Evolutionary conservation across 352 stramenopile species (phyloP).

Genomic region (Phytophthora rubi): DNA sequence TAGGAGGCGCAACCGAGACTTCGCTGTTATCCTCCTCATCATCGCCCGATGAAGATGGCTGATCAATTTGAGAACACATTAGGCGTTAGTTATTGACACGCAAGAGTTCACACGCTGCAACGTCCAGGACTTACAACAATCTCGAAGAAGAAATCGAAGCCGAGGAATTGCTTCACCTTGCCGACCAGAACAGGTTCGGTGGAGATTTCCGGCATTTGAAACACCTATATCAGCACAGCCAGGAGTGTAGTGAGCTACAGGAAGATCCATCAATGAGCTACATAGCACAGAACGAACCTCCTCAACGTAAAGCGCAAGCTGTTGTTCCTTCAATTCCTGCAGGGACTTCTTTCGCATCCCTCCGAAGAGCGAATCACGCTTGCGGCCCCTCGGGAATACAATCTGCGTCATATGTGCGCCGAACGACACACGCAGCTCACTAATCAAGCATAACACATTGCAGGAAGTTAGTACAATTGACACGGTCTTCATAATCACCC

Average conservation of each 20-base stretch:
- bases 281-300: conserved; percentile 34
- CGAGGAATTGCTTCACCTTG: conserved; percentile 66
- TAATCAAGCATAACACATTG: conserved; percentile 24
- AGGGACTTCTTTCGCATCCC: conserved; percentile 72
- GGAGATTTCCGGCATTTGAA: conserved; percentile 56
- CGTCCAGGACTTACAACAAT: conserved; percentile 48
- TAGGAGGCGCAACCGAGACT: neutral
- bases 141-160: conserved; percentile 75
- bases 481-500: neutral
- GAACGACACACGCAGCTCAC: conserved; percentile 62
- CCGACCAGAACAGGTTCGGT: conserved; percentile 41
- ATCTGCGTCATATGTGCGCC: conserved; percentile 63
- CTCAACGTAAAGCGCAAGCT: conserved; percentile 76
- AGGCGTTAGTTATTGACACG: conserved; percentile 1
- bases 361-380: conserved; percentile 75
- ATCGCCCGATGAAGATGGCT: conserved; percentile 23
- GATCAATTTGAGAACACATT: conserved; percentile 4
- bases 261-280: neutral
- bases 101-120: neutral
- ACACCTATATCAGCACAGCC: conserved; percentile 38
- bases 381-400: conserved; percentile 68
- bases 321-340: conserved; percentile 73
- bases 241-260: conserved; percentile 6
- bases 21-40: conserved; percentile 17
- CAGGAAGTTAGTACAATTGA: conserved; percentile 2